Conservation (phyloP, 306 rosid genomes). For the Vigna reflexopilosa region DNA sequence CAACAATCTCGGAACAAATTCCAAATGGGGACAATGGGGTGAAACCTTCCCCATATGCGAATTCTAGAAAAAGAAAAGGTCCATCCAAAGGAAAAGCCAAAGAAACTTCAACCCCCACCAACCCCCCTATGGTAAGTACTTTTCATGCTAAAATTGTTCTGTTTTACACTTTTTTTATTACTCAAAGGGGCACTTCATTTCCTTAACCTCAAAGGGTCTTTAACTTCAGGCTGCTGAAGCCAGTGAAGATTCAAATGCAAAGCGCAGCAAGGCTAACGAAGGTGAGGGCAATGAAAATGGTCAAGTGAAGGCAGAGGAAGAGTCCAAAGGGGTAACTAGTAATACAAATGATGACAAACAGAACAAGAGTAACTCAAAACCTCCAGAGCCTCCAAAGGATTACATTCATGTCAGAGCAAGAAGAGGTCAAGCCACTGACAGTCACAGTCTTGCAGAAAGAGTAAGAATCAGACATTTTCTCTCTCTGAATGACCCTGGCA, state of each 20-base stretch:
- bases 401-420: slow-evolving; percentile 99
- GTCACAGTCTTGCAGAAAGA: slow-evolving; percentile 99
- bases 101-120: slow-evolving; percentile 52
- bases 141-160: slow-evolving; percentile 14
- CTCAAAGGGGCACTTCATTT: slow-evolving; percentile 17
- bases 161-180: slow-evolving; percentile 21
- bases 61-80: slow-evolving; percentile 81
- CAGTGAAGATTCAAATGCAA: slow-evolving; percentile 57
- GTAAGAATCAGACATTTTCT: slow-evolving; percentile 53
- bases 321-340: slow-evolving; percentile 49
- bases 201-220: slow-evolving; percentile 22
- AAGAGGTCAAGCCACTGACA: slow-evolving; percentile 98
- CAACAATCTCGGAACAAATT: slow-evolving; percentile 68
- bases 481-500: background rate
- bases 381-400: slow-evolving; percentile 84
- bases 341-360: slow-evolving; percentile 63
- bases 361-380: slow-evolving; percentile 60
- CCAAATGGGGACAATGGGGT: slow-evolving; percentile 50
- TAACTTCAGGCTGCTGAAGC: slow-evolving; percentile 60
- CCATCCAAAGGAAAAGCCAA: slow-evolving; percentile 69
- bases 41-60: slow-evolving; percentile 55
- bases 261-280: slow-evolving; percentile 64
- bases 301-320: slow-evolving; percentile 66
- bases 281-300: slow-evolving; percentile 57
- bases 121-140: slow-evolving; percentile 53